Evolutionary conservation across 2,329 filamentous ascomycete genomes (phyloP).

Genomic region (Phaeoacremonium minimum): DNA sequence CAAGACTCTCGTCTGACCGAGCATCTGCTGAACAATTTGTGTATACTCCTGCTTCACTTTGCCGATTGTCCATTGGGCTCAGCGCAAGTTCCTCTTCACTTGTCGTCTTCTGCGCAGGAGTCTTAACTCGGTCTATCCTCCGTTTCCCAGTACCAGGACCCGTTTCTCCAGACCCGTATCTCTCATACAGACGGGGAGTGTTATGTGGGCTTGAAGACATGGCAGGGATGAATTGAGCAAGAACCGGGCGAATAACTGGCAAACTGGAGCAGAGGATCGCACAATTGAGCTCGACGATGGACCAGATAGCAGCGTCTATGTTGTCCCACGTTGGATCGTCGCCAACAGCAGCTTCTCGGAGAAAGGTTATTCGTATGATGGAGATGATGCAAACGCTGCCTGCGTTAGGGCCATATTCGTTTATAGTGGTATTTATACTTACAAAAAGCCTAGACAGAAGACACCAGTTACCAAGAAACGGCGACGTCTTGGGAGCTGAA

Average conservation of each 20-base stretch:
- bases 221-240: constrained; percentile 14
- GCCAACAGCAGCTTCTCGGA: constrained; percentile 17
- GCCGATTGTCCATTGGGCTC: too few species aligned
- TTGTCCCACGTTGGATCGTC: constrained; percentile 26
- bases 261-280: constrained; percentile 33
- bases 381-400: constrained; percentile 23
- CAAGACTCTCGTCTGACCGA: too few species aligned
- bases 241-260: constrained; percentile 27
- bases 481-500: constrained; percentile 21
- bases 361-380: constrained; percentile 25
- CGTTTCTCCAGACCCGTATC: too few species aligned
- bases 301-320: constrained; percentile 26
- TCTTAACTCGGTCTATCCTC: too few species aligned
- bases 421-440: background rate
- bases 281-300: constrained; percentile 31
- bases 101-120: too few species aligned
- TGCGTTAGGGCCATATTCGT: background rate
- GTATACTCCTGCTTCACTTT: too few species aligned
- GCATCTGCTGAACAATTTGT: too few species aligned
- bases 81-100: too few species aligned
- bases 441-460: constrained; percentile 16
- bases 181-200: too few species aligned
- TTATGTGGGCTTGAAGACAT: too few species aligned
- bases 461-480: constrained; percentile 12
- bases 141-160: too few species aligned